Conservation (phyloP, 164 flowering plant genomes). For the Berberis thunbergii region DNA sequence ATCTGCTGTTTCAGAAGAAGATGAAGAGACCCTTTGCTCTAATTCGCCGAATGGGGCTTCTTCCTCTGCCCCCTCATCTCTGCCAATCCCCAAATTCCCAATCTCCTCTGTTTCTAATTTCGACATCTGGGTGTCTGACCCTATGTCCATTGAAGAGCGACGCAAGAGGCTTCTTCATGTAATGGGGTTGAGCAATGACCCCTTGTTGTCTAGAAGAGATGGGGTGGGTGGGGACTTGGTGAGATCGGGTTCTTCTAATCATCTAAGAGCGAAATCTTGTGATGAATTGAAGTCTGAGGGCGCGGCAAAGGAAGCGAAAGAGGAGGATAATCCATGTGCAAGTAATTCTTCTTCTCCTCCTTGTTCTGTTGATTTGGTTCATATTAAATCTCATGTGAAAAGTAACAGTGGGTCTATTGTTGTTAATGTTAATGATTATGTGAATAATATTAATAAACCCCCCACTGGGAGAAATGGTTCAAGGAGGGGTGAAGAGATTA, state of each 20-base stretch:
- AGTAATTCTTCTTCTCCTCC: too few species aligned
- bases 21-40: slow-evolving; percentile 11
- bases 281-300: too few species aligned
- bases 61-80: background rate
- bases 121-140: slow-evolving; percentile 81
- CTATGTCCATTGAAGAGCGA: slow-evolving; percentile 72
- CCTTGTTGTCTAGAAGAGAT: slow-evolving; percentile 5
- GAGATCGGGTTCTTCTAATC: slow-evolving; percentile 36
- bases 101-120: slow-evolving; percentile 45
- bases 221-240: slow-evolving; percentile 4
- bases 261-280: background rate
- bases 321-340: too few species aligned
- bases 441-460: slow-evolving; percentile 36
- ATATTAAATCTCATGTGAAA: too few species aligned
- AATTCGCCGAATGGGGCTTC: slow-evolving; percentile 12
- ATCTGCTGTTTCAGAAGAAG: slow-evolving; percentile 30
- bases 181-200: slow-evolving; percentile 66
- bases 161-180: slow-evolving; percentile 54
- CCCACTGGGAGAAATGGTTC: slow-evolving; percentile 33
- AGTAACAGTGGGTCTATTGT: slow-evolving; percentile 37
- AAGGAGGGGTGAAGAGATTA: slow-evolving; percentile 17
- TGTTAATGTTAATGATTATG: slow-evolving; percentile 10
- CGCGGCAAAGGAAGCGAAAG: too few species aligned
- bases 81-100: slow-evolving; percentile 32
- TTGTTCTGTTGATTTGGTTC: too few species aligned